These are phyloP conservation scores for Monosporascus sp. DNA, from an alignment of 2,329 filamentous ascomycete species.

Conservation along the genomic window DNA sequence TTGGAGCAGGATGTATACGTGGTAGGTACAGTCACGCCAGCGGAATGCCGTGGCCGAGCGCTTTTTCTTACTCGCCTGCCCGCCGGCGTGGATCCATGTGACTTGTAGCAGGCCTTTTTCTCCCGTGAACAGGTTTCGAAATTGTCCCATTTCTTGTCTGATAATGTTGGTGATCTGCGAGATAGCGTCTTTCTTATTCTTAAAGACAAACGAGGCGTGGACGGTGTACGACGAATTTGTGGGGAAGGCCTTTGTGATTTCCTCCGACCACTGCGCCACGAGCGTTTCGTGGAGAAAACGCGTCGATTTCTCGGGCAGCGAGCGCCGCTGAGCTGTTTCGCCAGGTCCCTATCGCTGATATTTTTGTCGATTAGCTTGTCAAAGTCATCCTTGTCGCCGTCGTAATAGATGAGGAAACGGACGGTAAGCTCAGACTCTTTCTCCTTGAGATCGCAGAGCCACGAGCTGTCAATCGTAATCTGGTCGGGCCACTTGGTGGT, in stretches of 20 bases:
- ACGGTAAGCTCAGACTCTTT: not conserved
- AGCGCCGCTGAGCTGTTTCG: slow-evolving; percentile 16
- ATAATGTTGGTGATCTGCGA: slow-evolving; percentile 9
- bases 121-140: slow-evolving; percentile 11
- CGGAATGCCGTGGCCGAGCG: slow-evolving; percentile 16
- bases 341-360: slow-evolving; percentile 4
- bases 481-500: slow-evolving; percentile 16
- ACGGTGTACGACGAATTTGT: slow-evolving; percentile 18
- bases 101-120: slow-evolving; percentile 12
- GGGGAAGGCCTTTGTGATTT: slow-evolving; percentile 18
- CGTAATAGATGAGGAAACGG: slow-evolving; percentile 11
- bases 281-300: slow-evolving; percentile 25
- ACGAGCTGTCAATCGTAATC: slow-evolving; percentile 24
- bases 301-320: slow-evolving; percentile 14
- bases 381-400: slow-evolving; percentile 11
- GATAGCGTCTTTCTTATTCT: not conserved
- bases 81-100: slow-evolving; percentile 16
- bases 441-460: slow-evolving; percentile 11
- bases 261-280: slow-evolving; percentile 22
- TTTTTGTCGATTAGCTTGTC: slow-evolving; percentile 7
- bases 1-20: slow-evolving; percentile 24
- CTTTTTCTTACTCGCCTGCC: slow-evolving; percentile 6
- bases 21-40: slow-evolving; percentile 23
- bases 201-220: slow-evolving; percentile 21
- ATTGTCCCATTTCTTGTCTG: slow-evolving; percentile 5